These are phyloP conservation scores for Chlorella vulgaris DNA, from an alignment of 139 green algal genomes.

Conservation along the genomic window DNA sequence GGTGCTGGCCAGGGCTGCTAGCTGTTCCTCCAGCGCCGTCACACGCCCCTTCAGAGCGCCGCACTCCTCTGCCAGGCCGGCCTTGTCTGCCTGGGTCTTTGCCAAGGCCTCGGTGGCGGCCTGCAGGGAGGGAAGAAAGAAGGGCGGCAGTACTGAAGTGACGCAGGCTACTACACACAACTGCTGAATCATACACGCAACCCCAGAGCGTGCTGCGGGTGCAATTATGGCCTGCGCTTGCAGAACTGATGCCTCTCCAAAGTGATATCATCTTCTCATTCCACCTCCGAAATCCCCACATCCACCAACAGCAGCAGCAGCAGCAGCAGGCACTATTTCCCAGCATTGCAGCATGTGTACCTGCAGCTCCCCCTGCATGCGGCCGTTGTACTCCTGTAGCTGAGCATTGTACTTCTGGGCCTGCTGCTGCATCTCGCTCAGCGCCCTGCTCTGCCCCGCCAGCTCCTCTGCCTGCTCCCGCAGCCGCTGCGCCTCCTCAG, in stretches of 20 bases:
- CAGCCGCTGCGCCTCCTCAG: conserved; percentile 7
- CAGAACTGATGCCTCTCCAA: too few relatives aligned
- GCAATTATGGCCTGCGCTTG: too few relatives aligned
- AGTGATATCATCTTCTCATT: too few relatives aligned
- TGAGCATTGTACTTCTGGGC: conserved; percentile 41
- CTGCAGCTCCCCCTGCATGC: conserved; percentile 40
- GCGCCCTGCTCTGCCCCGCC: background rate
- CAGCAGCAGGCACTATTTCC: background rate
- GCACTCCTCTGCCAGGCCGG: conserved; percentile 30
- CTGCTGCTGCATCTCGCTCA: conserved; percentile 29
- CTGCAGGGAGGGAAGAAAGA: background rate
- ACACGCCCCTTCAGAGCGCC: conserved; percentile 25
- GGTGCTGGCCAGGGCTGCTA: conserved; percentile 8
- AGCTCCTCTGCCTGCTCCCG: conserved; percentile 41
- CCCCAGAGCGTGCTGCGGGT: too few relatives aligned
- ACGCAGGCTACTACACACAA: too few relatives aligned
- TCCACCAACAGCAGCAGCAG: background rate
- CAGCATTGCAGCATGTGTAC: background rate
- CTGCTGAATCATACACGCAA: too few relatives aligned
- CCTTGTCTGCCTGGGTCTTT: conserved; percentile 31
- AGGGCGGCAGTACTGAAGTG: background rate
- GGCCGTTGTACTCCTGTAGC: conserved; percentile 50
- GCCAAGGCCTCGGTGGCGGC: conserved; percentile 12
- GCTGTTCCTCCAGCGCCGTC: conserved; percentile 20
- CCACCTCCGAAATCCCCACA: too few relatives aligned